These are phyloP conservation scores for Aegilops bicornis DNA, from an alignment of 176 grass and related monocot genomes.

Conservation along the genomic window DNA sequence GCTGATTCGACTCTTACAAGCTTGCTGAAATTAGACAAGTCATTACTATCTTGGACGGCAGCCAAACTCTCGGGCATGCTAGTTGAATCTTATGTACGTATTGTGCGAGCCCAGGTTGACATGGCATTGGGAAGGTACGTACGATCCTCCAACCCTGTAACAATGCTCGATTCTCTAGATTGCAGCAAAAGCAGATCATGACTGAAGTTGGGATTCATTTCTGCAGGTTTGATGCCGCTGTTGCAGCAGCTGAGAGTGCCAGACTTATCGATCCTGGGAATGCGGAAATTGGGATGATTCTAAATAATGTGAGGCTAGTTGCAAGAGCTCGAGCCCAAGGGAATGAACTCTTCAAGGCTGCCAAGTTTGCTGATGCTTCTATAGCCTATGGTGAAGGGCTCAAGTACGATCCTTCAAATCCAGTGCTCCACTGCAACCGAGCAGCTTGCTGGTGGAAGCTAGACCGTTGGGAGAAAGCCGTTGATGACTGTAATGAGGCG, in stretches of 20 bases:
- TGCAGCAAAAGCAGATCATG: conserved; percentile 8
- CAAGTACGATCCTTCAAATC: conserved; percentile 76
- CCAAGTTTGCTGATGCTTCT: conserved; percentile 79
- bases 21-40: conserved; percentile 55
- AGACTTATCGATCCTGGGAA: conserved; percentile 67
- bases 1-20: conserved; percentile 65
- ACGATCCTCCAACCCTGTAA: conserved; percentile 29
- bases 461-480: conserved; percentile 72
- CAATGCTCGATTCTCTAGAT: conserved; percentile 13
- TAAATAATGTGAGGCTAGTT: conserved; percentile 77
- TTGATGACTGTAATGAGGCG: conserved; percentile 90
- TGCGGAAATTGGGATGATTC: conserved; percentile 50
- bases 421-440: conserved; percentile 90
- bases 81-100: conserved; percentile 60
- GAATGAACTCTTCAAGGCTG: conserved; percentile 86
- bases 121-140: conserved; percentile 93
- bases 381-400: conserved; percentile 94
- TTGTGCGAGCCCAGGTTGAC: conserved; percentile 84
- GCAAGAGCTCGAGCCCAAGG: conserved; percentile 77
- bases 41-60: conserved; percentile 32
- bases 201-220: conserved; percentile 26
- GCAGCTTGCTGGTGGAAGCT: conserved; percentile 92
- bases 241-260: conserved; percentile 77
- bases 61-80: conserved; percentile 68
- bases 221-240: conserved; percentile 83